Conservation (phyloP, 2,329 filamentous ascomycete genomes). For the Botryotinia narcissicola region DNA sequence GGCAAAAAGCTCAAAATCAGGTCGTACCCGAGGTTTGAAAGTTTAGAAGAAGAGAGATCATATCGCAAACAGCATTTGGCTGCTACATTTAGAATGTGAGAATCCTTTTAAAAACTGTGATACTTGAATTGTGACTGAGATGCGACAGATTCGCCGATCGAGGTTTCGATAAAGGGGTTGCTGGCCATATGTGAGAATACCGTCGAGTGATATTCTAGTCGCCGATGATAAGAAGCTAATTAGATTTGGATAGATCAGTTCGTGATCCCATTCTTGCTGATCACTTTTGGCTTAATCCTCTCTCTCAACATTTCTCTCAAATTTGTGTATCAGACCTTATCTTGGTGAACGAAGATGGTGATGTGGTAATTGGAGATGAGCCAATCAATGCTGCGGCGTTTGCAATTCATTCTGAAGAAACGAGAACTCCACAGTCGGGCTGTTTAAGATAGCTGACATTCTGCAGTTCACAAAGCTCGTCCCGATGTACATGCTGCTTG, state of each 20-base stretch:
- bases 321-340: slow-evolving; percentile 64
- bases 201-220: slow-evolving; percentile 13
- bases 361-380: slow-evolving; percentile 61
- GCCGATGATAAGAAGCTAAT: slow-evolving; percentile 3
- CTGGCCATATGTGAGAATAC: slow-evolving; percentile 52
- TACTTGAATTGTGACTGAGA: neutral
- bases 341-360: slow-evolving; percentile 58
- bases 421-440: neutral
- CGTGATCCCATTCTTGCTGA: slow-evolving; percentile 42
- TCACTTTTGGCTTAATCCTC: slow-evolving; percentile 57
- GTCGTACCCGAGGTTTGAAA: slow-evolving; percentile 40
- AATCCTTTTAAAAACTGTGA: neutral
- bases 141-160: slow-evolving; percentile 26
- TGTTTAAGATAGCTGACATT: neutral
- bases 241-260: slow-evolving; percentile 40
- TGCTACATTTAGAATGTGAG: slow-evolving; percentile 30
- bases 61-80: slow-evolving; percentile 36
- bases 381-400: slow-evolving; percentile 48
- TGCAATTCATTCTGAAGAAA: slow-evolving; percentile 45
- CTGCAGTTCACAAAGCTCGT: slow-evolving; percentile 50
- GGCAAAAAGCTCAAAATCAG: slow-evolving; percentile 47
- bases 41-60: slow-evolving; percentile 29
- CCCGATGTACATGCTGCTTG: slow-evolving; percentile 56
- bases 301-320: slow-evolving; percentile 59
- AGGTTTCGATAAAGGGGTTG: slow-evolving; percentile 54